phyloP scores from a whole-genome alignment of 2,329 filamentous ascomycete genomes.

The Phoma sp. region DNA sequence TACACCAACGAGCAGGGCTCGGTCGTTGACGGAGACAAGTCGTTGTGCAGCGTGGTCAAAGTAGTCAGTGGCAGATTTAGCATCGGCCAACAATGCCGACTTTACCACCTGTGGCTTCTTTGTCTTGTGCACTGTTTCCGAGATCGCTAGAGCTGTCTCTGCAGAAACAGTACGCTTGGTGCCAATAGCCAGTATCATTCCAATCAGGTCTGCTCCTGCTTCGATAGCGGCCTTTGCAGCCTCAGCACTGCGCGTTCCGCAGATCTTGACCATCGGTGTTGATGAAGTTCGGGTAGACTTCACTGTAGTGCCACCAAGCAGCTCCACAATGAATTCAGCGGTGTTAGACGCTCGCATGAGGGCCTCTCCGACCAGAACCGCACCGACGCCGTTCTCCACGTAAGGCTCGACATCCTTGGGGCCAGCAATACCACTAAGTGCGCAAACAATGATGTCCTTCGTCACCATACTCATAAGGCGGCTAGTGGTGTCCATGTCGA shows the following conservation, averaged over 20 bases:
- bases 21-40: conserved; percentile 59
- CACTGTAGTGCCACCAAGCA: conserved; percentile 69
- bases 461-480: conserved; percentile 87
- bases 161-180: conserved; percentile 80
- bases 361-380: conserved; percentile 92
- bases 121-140: conserved; percentile 72
- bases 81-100: conserved; percentile 33
- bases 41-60: conserved; percentile 66
- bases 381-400: conserved; percentile 87
- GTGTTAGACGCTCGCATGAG: conserved; percentile 92
- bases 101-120: conserved; percentile 41
- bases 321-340: conserved; percentile 79
- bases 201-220: conserved; percentile 88
- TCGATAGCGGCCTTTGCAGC: conserved; percentile 82
- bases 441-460: conserved; percentile 85
- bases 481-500: conserved; percentile 91
- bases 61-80: conserved; percentile 66
- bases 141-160: conserved; percentile 82
- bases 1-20: conserved; percentile 86
- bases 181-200: conserved; percentile 87
- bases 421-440: conserved; percentile 90
- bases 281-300: conserved; percentile 33
- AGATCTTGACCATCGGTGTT: conserved; percentile 82
- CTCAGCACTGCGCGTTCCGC: conserved; percentile 84
- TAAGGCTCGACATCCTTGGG: conserved; percentile 89